A percentile compares a stretch with the other conserved stretches of the same genome.
Conservation (phyloP, 768 basidiomycete species). For the Amanita rubescens region DNA sequence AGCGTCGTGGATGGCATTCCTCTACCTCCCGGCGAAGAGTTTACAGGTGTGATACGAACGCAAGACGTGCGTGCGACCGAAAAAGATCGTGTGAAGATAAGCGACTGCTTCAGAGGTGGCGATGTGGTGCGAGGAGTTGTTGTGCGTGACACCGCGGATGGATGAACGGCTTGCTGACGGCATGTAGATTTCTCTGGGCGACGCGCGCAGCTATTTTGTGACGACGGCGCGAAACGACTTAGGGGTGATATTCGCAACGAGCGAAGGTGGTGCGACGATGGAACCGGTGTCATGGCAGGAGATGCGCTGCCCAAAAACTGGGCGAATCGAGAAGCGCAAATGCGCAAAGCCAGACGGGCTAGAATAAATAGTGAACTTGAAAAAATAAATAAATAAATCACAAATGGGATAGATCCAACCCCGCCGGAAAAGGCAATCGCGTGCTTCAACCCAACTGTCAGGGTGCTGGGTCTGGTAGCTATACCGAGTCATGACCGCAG, state of each 20-base stretch:
- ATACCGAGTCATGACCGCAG: conserved; percentile 45
- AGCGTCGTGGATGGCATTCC: conserved; percentile 83
- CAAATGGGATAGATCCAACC: conserved; percentile 12
- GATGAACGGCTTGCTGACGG: not conserved
- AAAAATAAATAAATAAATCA: conserved; percentile 11
- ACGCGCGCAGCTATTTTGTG: conserved; percentile 87
- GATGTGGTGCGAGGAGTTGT: conserved; percentile 85
- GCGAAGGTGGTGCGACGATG: conserved; percentile 74
- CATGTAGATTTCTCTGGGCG: conserved; percentile 82
- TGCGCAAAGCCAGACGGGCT: conserved; percentile 77
- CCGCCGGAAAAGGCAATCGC: conserved; percentile 23
- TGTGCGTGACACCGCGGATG: conserved; percentile 36
- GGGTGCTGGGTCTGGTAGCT: conserved; percentile 1
- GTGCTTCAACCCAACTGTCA: conserved; percentile 7
- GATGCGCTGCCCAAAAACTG: conserved; percentile 83
- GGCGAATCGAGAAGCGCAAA: conserved; percentile 73
- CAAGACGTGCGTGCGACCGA: conserved; percentile 90
- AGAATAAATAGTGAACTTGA: conserved; percentile 13
- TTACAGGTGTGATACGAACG: conserved; percentile 77
- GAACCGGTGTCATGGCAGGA: conserved; percentile 86
- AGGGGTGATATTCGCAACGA: conserved; percentile 86
- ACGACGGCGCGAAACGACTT: conserved; percentile 87
- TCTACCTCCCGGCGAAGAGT: conserved; percentile 79
- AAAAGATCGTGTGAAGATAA: conserved; percentile 83
- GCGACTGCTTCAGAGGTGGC: conserved; percentile 86